A percentile compares a stretch with the other conserved stretches of the same genome.
Evolutionary conservation across 495 filamentous ascomycete species (phyloP).

Genomic region (Patellaria atrata): DNA sequence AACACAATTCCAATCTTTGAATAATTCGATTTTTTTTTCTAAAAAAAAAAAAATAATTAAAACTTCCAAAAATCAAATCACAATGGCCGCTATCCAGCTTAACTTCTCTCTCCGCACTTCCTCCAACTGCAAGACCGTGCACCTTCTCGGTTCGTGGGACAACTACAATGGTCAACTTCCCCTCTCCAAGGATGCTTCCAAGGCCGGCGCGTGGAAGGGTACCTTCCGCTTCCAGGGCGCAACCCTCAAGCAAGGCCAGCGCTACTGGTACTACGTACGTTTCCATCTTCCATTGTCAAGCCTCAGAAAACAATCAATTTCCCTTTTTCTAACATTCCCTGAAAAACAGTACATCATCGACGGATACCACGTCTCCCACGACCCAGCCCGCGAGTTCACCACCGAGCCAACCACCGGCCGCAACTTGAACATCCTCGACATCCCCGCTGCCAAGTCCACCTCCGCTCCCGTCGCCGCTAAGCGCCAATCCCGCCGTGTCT

Average conservation of each 20-base stretch:
- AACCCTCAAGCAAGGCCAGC: constrained; percentile 65
- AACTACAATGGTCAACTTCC: constrained; percentile 87
- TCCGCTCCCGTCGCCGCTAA: constrained; percentile 26
- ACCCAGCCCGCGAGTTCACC: constrained; percentile 78
- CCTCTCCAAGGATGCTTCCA: constrained; percentile 72
- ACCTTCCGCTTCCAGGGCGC: constrained; percentile 88
- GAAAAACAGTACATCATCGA: constrained; percentile 93
- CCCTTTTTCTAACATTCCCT: constrained; percentile 9
- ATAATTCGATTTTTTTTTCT: constrained; percentile 12
- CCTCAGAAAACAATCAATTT: background rate
- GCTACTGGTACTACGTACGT: constrained; percentile 96
- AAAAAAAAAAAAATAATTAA: constrained; percentile 8
- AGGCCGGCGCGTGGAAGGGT: constrained; percentile 79
- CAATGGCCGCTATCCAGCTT: constrained; percentile 31
- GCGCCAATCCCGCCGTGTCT: constrained; percentile 31
- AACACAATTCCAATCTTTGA: constrained; percentile 4
- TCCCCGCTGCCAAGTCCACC: constrained; percentile 34
- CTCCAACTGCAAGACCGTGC: constrained; percentile 92
- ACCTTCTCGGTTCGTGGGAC: constrained; percentile 97
- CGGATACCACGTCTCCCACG: constrained; percentile 96
- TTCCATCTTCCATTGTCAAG: constrained; percentile 1
- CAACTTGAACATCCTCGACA: constrained; percentile 69
- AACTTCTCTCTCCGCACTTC: constrained; percentile 73
- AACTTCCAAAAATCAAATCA: constrained; percentile 11
- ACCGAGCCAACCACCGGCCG: constrained; percentile 95